Base-by-base conservation (phyloP, 2,329 filamentous ascomycete species). In the Aspergillus chevalieri region DNA sequence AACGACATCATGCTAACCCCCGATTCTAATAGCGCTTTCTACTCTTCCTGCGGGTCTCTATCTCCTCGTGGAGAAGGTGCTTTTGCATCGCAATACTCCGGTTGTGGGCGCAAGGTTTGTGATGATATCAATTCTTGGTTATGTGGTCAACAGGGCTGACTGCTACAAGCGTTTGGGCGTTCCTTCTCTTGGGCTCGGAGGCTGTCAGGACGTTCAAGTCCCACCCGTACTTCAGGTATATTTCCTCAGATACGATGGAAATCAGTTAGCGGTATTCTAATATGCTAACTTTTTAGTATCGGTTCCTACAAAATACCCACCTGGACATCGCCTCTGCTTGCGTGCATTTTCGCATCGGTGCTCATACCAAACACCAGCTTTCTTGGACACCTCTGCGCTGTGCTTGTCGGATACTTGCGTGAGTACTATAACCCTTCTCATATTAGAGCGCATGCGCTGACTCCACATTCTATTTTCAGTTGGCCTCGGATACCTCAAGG, bases 371-470 rank as follows among this genome's bases (percentile, higher is more conserved):
- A 84, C 55, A 89, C 89, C 2, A 94, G 88, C 66, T 80, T 96
- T 47, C 72, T 95, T 14, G 92, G 93, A 2, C 93, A 97, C 67
- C 66, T 95, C 2, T 92, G 87, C 62, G 90, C 88, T 44, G 79
- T 94, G n/a, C 72, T 74, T 2, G 81, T 95, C 47, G 93, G 93
- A 38, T 97, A 96, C 74, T 70, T 89, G 44, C 92, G 91, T 89
- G 77, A 72, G 84, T 75, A 38, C 36, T 42, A 30, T 30, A 30
- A 4, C 9, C 26, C 7, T 10, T 34, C 26, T 14, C 14, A 24
- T 21, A 9, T 1, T 47, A 6, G 17, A 30, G 8, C n/a, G 43
- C 6, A 8, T 9, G 28, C 19, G 12, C 21, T 46, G 9, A 12
- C 21, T 45, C 47, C 54, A 47, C 57, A 45, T 47, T 47, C 47